Evolutionary conservation across 1,139 yeast genomes (phyloP), one percentile per base, ranked within the genome.

Genomic region (Kodamaea ohmeri): DNA sequence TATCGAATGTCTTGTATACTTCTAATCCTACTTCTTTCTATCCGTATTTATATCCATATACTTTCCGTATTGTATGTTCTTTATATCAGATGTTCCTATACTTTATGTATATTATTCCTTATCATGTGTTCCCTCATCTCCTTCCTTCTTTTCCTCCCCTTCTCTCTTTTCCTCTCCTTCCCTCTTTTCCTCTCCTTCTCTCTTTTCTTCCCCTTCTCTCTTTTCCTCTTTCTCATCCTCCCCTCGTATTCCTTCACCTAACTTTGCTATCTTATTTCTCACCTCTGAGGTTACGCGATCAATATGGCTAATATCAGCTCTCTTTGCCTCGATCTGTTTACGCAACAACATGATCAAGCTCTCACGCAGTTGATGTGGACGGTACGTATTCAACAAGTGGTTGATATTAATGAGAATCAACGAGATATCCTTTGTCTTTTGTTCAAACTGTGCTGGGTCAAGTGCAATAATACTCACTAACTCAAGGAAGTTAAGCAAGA

Each of bases 361-460:
- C 51, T 88, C 96, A 33, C 95, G 69, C 6, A 90, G 81, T 55
- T 88, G 96, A 57, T 88, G 96, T 0, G 96, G 96, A 41, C 96
- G 67, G 60, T 87, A 88, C 39, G 87, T 87, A 58, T 88, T 88
- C 43, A 88, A 63, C 38, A 88, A 62, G 56, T 88, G 96, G 55
- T 87, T 95, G 48, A 87, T 82, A 55, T 88, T 88, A 53, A 88
- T 82, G 40, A 88, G 63, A n/a, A 87, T 74, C 14, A 82, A 70
- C 40, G 89, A 74, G 36, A 88, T 73, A 49, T 84, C 79, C 48
- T 85, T 92, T 27, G 85, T 75, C 51, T 83, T 82, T 5, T 63
- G 58, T 16, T 79, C 82, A 53, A 80, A 85, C 39, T 74, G 68
- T 35, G 72, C 77, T 1, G 96, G 95, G 35, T 82, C 76, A 1